Percentiles rank a stretch among this genome's conserved stretches.
These are phyloP conservation scores for Coemansia sp. DNA, from an alignment of 192 early-diverging fungal species.

Conservation along the genomic window DNA sequence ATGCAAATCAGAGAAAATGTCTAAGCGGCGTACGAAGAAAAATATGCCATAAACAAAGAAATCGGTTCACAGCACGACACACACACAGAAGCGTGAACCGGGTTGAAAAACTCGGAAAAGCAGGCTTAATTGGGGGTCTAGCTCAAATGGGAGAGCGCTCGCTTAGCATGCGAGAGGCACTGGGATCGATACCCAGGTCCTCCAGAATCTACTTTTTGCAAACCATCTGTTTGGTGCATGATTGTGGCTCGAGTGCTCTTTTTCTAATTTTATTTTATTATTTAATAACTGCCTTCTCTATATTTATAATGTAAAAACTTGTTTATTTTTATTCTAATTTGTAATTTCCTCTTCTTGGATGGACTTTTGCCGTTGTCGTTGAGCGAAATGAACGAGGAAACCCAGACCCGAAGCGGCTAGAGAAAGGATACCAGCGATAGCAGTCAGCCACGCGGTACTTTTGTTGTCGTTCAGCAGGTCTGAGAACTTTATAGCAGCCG, in stretches of 20 bases:
- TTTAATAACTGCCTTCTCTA: neutral
- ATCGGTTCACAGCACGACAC: too few relatives aligned
- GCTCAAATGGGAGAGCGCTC: constrained; percentile 14
- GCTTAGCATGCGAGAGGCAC: constrained; percentile 1
- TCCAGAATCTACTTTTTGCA: neutral
- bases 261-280: constrained; percentile 7
- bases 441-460: constrained; percentile 24
- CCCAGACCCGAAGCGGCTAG: constrained; percentile 25
- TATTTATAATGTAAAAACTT: neutral
- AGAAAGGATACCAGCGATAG: constrained; percentile 25
- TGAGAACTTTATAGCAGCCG: constrained; percentile 23
- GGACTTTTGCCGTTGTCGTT: constrained; percentile 13
- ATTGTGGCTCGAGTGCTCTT: neutral
- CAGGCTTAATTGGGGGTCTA: neutral
- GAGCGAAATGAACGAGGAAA: constrained; percentile 27
- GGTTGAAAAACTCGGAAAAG: neutral
- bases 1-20: too few relatives aligned
- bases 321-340: neutral
- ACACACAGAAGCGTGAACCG: too few relatives aligned
- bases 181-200: constrained; percentile 14
- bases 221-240: neutral
- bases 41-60: too few relatives aligned
- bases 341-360: neutral
- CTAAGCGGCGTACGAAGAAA: too few relatives aligned
- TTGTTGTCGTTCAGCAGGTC: constrained; percentile 3